These are phyloP conservation scores for Rutstroemia sydowiana DNA, from an alignment of 2,329 filamentous ascomycete genomes.

Conservation along the genomic window DNA sequence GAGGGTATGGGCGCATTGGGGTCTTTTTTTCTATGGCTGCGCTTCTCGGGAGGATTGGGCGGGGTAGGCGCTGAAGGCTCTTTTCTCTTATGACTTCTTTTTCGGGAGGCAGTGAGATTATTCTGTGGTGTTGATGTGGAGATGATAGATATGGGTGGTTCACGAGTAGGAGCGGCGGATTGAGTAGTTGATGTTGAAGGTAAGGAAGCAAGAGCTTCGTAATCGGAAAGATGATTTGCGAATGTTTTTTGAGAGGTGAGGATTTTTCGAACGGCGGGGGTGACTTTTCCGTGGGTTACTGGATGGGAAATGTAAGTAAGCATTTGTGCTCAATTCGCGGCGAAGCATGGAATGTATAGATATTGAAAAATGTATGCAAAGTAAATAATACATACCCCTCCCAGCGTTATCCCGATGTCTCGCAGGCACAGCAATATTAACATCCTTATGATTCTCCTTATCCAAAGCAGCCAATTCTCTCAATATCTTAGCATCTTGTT, in stretches of 20 bases:
- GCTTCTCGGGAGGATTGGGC: background rate
- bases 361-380: too few relatives aligned
- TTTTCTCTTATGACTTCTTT: conserved; percentile 12
- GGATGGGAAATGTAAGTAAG: background rate
- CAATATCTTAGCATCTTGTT: conserved; percentile 73
- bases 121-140: conserved; percentile 19
- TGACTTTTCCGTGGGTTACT: conserved; percentile 29
- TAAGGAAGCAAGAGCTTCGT: conserved; percentile 51
- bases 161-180: conserved; percentile 24
- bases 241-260: conserved; percentile 77
- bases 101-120: conserved; percentile 22
- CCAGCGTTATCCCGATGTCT: conserved; percentile 41
- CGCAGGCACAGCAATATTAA: conserved; percentile 60
- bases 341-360: background rate
- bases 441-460: conserved; percentile 68
- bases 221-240: conserved; percentile 74
- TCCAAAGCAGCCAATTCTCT: conserved; percentile 79
- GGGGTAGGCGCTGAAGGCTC: background rate
- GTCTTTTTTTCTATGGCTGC: conserved; percentile 27
- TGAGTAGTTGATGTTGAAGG: conserved; percentile 31
- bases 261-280: conserved; percentile 61
- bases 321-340: background rate
- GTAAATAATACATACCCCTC: conserved; percentile 28
- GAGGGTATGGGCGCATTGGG: conserved; percentile 5
- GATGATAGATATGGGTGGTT: conserved; percentile 10